Evolutionary conservation across 1,284 basidiomycete genomes (phyloP).

Genomic region (Trichosporon faecale): DNA sequence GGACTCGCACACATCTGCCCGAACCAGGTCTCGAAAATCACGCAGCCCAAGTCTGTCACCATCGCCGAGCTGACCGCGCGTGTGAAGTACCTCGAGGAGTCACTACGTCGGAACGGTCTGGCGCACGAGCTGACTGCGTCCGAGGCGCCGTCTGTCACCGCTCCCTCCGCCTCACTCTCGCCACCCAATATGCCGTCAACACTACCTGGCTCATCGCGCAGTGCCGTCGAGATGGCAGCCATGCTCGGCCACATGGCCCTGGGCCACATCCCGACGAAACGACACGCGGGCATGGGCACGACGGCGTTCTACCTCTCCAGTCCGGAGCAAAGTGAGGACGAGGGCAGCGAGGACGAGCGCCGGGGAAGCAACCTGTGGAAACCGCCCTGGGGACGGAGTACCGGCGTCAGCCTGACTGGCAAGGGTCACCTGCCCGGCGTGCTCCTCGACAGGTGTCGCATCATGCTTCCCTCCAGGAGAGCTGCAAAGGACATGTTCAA

Average conservation of each 20-base stretch:
- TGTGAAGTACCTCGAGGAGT: constrained; percentile 21
- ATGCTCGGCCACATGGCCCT: constrained; percentile 24
- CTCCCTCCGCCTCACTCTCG: not conserved
- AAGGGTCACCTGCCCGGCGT: constrained; percentile 21
- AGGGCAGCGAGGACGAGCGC: constrained; percentile 13
- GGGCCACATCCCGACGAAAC: constrained; percentile 19
- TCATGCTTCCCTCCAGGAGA: constrained; percentile 16
- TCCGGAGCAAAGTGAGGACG: constrained; percentile 18
- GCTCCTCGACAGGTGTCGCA: constrained; percentile 21
- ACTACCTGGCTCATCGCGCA: not conserved
- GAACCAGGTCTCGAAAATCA: constrained; percentile 21
- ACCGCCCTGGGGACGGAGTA: constrained; percentile 19
- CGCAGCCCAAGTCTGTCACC: constrained; percentile 22
- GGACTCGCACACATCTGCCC: constrained; percentile 25
- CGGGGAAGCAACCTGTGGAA: constrained; percentile 12
- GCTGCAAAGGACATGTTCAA: constrained; percentile 26
- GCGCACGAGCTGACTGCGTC: constrained; percentile 14
- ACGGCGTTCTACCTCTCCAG: constrained; percentile 25
- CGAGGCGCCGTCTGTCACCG: not conserved
- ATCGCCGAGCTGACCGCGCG: constrained; percentile 24
- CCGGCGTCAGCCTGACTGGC: constrained; percentile 16
- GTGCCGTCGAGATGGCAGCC: constrained; percentile 24
- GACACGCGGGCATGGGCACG: constrained; percentile 22
- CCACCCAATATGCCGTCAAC: not conserved
- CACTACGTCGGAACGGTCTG: constrained; percentile 18